A percentile compares a stretch with the other conserved stretches of the same genome.
Evolutionary conservation across 345 rosid genomes (phyloP).

Genomic region (Streptanthus diversifolius): DNA sequence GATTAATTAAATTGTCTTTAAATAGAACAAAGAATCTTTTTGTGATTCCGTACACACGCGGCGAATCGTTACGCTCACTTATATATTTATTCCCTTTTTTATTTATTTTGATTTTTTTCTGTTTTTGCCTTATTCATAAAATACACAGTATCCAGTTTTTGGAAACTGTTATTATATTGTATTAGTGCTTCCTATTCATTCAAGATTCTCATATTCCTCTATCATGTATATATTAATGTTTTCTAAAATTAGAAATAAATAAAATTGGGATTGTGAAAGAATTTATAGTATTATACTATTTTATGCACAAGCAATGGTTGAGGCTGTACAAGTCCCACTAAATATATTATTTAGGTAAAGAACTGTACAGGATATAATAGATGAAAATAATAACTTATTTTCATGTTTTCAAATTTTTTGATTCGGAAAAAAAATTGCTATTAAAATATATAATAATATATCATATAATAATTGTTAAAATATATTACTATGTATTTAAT

Average conservation of each 20-base stretch:
- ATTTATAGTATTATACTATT: neutral
- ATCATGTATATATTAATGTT: slow-evolving; percentile 5
- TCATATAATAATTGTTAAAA: too few species aligned
- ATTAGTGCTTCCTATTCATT: neutral
- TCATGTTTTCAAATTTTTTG: too few species aligned
- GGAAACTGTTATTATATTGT: slow-evolving; percentile 9
- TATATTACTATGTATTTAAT: too few species aligned
- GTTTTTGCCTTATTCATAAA: neutral
- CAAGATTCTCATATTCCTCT: slow-evolving; percentile 23
- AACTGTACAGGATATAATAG: neutral
- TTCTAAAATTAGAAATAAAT: neutral
- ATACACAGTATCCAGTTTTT: slow-evolving; percentile 20
- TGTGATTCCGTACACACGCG: slow-evolving; percentile 43
- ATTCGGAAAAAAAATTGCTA: too few species aligned
- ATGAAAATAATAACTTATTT: too few species aligned
- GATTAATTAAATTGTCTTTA: slow-evolving; percentile 14
- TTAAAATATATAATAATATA: too few species aligned
- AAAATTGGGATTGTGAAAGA: neutral
- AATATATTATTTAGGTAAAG: neutral
- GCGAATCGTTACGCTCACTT: slow-evolving; percentile 42
- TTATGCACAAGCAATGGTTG: slow-evolving; percentile 6
- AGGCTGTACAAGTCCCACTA: neutral
- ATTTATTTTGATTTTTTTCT: neutral
- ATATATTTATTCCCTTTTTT: neutral
- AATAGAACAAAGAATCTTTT: slow-evolving; percentile 38